Evolutionary conservation across 345 rosid genomes (phyloP).

Genomic region (Rhodomyrtus tomentosa): DNA sequence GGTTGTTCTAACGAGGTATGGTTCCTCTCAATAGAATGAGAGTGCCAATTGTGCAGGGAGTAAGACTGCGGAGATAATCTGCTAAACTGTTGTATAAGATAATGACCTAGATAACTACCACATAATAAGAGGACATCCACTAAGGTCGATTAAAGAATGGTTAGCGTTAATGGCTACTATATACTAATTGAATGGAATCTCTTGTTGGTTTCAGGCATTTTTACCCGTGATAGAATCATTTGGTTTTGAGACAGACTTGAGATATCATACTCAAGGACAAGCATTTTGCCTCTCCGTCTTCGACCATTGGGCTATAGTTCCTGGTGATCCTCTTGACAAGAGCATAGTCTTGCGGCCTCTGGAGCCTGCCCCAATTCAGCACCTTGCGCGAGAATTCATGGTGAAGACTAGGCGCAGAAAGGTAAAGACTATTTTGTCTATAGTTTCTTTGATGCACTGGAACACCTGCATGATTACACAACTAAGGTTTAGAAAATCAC

Average conservation of each 20-base stretch:
- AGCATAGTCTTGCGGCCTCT: slow-evolving; percentile 74
- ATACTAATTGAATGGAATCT: not conserved
- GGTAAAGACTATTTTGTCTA: slow-evolving; percentile 16
- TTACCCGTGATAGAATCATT: slow-evolving; percentile 83
- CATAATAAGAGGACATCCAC: not conserved
- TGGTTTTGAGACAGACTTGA: slow-evolving; percentile 86
- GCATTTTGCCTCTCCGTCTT: slow-evolving; percentile 71
- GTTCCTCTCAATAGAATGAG: not conserved
- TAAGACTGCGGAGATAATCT: not conserved
- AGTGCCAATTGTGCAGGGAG: not conserved
- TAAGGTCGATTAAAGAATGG: not conserved
- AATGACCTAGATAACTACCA: not conserved
- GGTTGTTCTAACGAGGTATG: not conserved
- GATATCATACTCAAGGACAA: slow-evolving; percentile 91
- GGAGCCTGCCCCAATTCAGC: slow-evolving; percentile 86
- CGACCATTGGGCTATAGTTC: slow-evolving; percentile 91
- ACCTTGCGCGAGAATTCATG: slow-evolving; percentile 85
- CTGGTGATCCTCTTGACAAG: slow-evolving; percentile 96
- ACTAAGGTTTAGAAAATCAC: not conserved
- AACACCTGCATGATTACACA: not conserved
- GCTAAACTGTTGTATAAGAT: not conserved
- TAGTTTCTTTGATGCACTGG: not conserved
- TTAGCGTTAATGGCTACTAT: not conserved
- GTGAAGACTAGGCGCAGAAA: slow-evolving; percentile 83
- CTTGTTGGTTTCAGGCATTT: slow-evolving; percentile 49